A percentile compares a stretch with the other conserved stretches of the same genome.
Evolutionary conservation across 768 basidiomycete genomes (phyloP).

Genomic region (Trametes elegans): DNA sequence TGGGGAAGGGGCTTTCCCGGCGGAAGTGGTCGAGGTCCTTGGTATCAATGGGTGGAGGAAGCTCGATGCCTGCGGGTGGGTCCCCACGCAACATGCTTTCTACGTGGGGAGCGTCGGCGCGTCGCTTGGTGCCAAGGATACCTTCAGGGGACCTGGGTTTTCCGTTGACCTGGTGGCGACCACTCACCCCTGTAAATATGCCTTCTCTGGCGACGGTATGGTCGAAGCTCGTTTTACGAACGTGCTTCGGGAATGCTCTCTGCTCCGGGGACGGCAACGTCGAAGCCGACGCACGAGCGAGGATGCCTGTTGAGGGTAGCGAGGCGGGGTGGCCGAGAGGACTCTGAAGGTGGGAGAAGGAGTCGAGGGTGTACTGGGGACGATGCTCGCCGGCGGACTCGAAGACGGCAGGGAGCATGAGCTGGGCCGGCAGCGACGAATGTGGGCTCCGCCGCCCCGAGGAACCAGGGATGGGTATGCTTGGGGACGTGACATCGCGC

Average conservation of each 20-base stretch:
- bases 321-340: slow-evolving; percentile 56
- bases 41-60: slow-evolving; percentile 30
- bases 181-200: slow-evolving; percentile 54
- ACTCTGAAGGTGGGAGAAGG: slow-evolving; percentile 28
- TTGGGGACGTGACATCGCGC: slow-evolving; percentile 22
- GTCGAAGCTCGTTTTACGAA: slow-evolving; percentile 93
- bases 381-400: slow-evolving; percentile 25
- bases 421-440: slow-evolving; percentile 21
- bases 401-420: slow-evolving; percentile 26
- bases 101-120: slow-evolving; percentile 76
- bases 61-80: slow-evolving; percentile 52
- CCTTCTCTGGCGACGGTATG: slow-evolving; percentile 79
- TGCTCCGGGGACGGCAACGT: slow-evolving; percentile 34
- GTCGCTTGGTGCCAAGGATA: slow-evolving; percentile 70
- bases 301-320: slow-evolving; percentile 67
- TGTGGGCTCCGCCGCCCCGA: slow-evolving; percentile 29
- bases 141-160: slow-evolving; percentile 66
- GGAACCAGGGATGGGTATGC: slow-evolving; percentile 28
- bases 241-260: slow-evolving; percentile 75
- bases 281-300: slow-evolving; percentile 45
- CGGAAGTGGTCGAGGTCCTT: slow-evolving; percentile 34
- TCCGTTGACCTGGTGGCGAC: slow-evolving; percentile 80
- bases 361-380: slow-evolving; percentile 16
- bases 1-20: slow-evolving; percentile 56
- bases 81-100: slow-evolving; percentile 81